Evolutionary conservation across 2,329 filamentous ascomycete genomes (phyloP), one percentile per base, ranked within the genome.

Genomic region (Arthrobotrys pseudoclavata): DNA sequence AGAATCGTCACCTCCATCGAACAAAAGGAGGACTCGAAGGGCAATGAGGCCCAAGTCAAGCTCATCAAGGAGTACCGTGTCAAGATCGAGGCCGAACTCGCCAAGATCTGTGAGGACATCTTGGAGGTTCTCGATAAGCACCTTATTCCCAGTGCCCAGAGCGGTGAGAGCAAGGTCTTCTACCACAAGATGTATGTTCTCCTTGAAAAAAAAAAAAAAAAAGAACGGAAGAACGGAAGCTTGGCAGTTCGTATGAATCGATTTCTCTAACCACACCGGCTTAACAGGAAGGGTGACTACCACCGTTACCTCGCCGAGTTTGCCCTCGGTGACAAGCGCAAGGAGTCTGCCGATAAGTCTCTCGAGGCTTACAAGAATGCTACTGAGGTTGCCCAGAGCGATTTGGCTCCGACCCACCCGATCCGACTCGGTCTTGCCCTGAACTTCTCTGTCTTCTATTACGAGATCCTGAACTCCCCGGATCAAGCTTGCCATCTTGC

Each of bases 401-500:
- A 98, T 86, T 91, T 98, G 82, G 95, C 95, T 80, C 95, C 95
- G 80, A 98, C 96, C 79, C 95, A 98, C 89, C 95, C 95, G 83
- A 98, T 98, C 87, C 94, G 95, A 83, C 93, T 98, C 81, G 95
- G 95, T 85, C 91, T 98, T 83, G 95, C 95, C 82, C 91, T 98
- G 82, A 98, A 97, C 91, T 97, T 98, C 90, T 97, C 94, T 80
- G 95, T 97, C 83, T 97, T 97, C 89, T 97, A 97, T 90, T 97
- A 97, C 86, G 96, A 97, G 89, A 97, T 97, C 85, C 88, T 97
- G 84, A 98, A 97, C 91, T 96, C 94, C 40, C 95, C 94, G 83
- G 94, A 97, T 86, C 93, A 92, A 84, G 95, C 95, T 84, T 98
- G 95, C 90, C 95, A 98, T 85, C 91, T 98, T 81, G 95, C 95